Evolutionary conservation across 306 rosid species (phyloP), one percentile per base, ranked within the genome.

Genomic region (Cucurbita argyrosperma): DNA sequence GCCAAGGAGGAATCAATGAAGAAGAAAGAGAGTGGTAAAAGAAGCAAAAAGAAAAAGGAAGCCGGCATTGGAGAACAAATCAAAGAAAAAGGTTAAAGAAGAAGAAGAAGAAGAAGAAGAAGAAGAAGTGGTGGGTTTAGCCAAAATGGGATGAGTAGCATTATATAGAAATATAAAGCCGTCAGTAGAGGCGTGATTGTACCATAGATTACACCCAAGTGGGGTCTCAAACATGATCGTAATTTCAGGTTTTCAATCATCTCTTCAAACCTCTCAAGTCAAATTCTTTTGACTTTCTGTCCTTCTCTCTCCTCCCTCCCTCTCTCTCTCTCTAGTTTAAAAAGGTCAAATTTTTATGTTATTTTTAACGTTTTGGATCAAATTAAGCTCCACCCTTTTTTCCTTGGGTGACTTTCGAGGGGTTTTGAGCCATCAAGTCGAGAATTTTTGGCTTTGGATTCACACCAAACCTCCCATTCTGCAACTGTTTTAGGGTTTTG

Each of bases 141-240:
- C 13, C 6, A 13, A 39, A 63, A 30, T 37, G 26, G 3, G 53
- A 46, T 18, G 4, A 9, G 7, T 26, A 26, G 1, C 15, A 18
- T 63, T 82, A 81, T 80, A 83, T 84, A 83, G 38, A 69, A 77
- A 74, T 74, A 59, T n/a, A 84, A 90, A 92, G 97, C 95, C 97
- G 87, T 75, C 85, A 90, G 96, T 83, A 61, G 74, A 85, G 96
- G 97, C 97, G 97, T 90, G 97, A 92, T 91, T 88, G 79, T 15
- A 39, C 70, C 49, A 40, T 63, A 63, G 46, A 62, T 62, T 62
- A 62, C 68, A 38, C 0, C 35, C 35, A 8, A 8, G 69, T 63
- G 69, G 69, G 69, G 69, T 35, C 69, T 8, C 26, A 16, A 16
- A 39, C 15, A 63, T 63, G 0, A 63, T 63, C 69, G 69, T 63